These are phyloP conservation scores for Dunaliella sp. DNA, from an alignment of 139 green algal genomes.

Conservation along the genomic window DNA sequence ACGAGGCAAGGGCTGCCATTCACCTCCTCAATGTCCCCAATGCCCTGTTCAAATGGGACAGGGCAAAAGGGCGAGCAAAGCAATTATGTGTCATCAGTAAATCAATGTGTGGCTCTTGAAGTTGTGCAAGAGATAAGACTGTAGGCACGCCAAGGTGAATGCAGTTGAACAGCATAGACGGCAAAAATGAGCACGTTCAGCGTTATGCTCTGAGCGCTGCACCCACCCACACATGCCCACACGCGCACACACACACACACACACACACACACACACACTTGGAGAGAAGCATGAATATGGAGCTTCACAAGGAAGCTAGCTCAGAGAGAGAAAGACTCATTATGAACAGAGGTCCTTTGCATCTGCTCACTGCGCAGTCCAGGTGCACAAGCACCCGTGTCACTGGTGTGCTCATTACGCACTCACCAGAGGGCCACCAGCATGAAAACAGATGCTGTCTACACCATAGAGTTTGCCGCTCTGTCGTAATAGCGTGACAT, in stretches of 20 bases:
- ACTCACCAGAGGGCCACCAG: conserved; percentile 56
- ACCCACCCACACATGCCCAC: too few species aligned
- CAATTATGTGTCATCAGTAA: neutral
- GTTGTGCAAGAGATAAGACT: too few species aligned
- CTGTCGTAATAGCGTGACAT: conserved; percentile 41
- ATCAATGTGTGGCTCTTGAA: too few species aligned
- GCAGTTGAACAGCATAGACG: too few species aligned
- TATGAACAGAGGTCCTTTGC: neutral
- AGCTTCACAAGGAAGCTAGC: neutral
- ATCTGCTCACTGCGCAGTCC: neutral
- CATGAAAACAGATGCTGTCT: conserved; percentile 64
- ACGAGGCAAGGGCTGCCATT: conserved; percentile 45
- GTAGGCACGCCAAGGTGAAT: too few species aligned
- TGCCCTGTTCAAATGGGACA: conserved; percentile 27
- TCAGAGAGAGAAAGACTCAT: neutral
- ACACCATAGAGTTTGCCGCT: conserved; percentile 42
- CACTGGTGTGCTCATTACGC: neutral
- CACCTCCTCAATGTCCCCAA: conserved; percentile 67
- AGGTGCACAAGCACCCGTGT: neutral
- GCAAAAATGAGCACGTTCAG: too few species aligned
- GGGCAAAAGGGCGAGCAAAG: neutral
- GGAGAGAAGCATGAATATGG: neutral
- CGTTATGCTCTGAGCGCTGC: too few species aligned
- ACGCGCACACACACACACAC: neutral
- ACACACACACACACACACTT: neutral